Base-by-base conservation (phyloP, 176 grass and related monocot genomes). In the Raddia guianensis region DNA sequence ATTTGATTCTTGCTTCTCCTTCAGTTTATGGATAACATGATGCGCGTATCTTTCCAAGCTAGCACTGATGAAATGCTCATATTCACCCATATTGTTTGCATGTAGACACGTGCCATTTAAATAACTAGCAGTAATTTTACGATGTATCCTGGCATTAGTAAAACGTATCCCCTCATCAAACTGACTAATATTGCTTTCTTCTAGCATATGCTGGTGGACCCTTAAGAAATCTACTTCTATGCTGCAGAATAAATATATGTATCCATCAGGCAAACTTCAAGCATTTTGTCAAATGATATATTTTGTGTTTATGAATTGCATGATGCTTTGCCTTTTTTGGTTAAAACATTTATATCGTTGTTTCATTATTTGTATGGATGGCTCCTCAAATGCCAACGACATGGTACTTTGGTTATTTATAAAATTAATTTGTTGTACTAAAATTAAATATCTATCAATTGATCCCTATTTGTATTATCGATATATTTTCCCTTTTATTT, bases 1-100 rank as follows among this genome's bases (percentile, higher is more conserved):
- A 71, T 49, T 70, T 81, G 53, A 48, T 48, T 35, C 37, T 68
- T 79, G 37, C 34, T 57, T 46, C n/a, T 60, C 14, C 49, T 34
- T 60, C 16, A 3, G 1, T 71, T 19, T 12, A 15, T 49, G 59
- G 13, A 71, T 33, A 50, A 33, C 48, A 32, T 12, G 68, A 9
- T 15, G 9, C 20, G 7, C 15, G 34, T 50, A 51, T 34, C 27
- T 27, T 5, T 6, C 62, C 40, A 2, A 53, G 51, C 11, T 34
- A 72, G 48, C 48, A 52, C 6, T 16, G 15, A 0, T 71, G 69
- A 27, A 72, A 72, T 51, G 49, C 0, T 40, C 37, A 40, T 27
- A 40, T 40, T 2, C 15, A 3, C 27, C 6, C 68, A 33, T 70
- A 32, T 70, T 46, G 6, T 49, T 70, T 12, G 3, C 49, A 13